A percentile compares a stretch with the other conserved stretches of the same genome.
These are phyloP conservation scores for Artomyces pyxidatus DNA, from an alignment of 768 basidiomycete species.

Conservation along the genomic window DNA sequence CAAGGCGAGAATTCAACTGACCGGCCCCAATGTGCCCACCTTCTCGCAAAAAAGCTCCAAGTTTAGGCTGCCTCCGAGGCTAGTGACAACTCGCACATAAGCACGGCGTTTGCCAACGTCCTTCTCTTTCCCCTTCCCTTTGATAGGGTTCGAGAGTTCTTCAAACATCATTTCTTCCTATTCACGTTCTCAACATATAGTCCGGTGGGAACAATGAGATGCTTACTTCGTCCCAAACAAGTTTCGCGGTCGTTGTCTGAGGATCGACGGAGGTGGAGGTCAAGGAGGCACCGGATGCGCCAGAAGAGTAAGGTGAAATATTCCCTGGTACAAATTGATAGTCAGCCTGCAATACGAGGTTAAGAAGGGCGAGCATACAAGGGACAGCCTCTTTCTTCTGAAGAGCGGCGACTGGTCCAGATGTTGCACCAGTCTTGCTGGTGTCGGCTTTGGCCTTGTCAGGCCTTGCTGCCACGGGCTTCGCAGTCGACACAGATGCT, in stretches of 20 bases:
- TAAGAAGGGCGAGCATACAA: constrained; percentile 37
- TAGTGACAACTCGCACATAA: constrained; percentile 94
- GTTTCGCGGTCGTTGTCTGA: constrained; percentile 58
- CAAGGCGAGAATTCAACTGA: constrained; percentile 1
- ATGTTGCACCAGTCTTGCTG: constrained; percentile 21
- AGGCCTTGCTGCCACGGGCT: constrained; percentile 18
- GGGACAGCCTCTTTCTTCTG: constrained; percentile 37
- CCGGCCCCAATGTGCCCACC: constrained; percentile 30
- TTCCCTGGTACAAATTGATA: constrained; percentile 51
- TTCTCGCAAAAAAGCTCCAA: constrained; percentile 86
- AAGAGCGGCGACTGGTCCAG: constrained; percentile 14
- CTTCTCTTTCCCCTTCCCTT: constrained; percentile 89
- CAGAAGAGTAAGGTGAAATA: constrained; percentile 84
- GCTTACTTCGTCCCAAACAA: constrained; percentile 89
- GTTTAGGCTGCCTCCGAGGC: constrained; percentile 78
- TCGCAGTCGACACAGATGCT: constrained; percentile 34
- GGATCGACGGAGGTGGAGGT: constrained; percentile 91
- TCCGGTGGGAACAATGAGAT: no score
- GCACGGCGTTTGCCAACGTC: constrained; percentile 86
- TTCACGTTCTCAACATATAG: no score
- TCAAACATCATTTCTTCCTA: constrained; percentile 98
- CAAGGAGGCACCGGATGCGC: constrained; percentile 84
- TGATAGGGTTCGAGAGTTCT: constrained; percentile 70
- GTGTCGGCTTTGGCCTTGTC: constrained; percentile 27
- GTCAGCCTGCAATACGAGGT: background rate